Conservation (phyloP, 495 filamentous ascomycete species). For the Penicillium maclennaniae region DNA sequence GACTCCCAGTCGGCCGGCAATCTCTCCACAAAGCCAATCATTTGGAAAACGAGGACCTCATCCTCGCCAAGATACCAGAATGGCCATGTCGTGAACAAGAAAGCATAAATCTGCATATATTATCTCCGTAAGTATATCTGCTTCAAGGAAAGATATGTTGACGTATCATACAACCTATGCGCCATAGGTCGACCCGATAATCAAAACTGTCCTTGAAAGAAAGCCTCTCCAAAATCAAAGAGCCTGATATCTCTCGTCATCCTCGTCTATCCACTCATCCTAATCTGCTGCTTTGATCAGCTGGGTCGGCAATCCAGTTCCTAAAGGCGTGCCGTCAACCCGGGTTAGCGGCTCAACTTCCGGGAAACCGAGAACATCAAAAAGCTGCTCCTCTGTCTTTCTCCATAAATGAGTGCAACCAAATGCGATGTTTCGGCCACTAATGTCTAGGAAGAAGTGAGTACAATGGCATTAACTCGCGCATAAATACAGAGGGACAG, state of each 20-base stretch:
- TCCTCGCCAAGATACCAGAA: neutral
- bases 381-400: neutral
- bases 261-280: neutral
- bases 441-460: neutral
- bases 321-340: neutral
- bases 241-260: neutral
- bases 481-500: neutral
- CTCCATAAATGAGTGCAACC: neutral
- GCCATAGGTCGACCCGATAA: neutral
- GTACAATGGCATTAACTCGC: conserved; percentile 2
- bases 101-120: neutral
- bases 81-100: neutral
- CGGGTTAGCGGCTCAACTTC: neutral
- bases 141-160: neutral
- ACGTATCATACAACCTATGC: neutral
- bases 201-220: neutral
- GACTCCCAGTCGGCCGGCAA: neutral
- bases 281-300: neutral
- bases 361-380: neutral
- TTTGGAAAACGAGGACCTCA: neutral
- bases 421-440: neutral
- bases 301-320: neutral
- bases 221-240: neutral
- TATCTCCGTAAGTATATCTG: neutral
- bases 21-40: neutral